A percentile compares a stretch with the other conserved stretches of the same genome.
Evolutionary conservation across 2,329 filamentous ascomycete genomes (phyloP).

Genomic region (Cryphonectria japonica): DNA sequence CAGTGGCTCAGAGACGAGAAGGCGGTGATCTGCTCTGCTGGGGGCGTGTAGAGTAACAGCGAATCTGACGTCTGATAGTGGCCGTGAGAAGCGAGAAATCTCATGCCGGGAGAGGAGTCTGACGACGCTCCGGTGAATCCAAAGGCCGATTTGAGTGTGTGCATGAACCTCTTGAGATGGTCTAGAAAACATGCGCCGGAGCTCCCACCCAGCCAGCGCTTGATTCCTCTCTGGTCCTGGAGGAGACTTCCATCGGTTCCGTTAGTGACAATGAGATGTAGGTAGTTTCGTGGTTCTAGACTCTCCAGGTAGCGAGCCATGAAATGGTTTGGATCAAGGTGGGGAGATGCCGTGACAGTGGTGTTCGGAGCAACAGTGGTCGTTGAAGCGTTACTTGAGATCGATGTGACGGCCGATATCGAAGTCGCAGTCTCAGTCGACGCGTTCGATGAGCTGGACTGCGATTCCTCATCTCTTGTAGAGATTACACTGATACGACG

Average conservation of each 20-base stretch:
- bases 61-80: constrained; percentile 54
- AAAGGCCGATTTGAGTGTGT: constrained; percentile 40
- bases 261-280: not conserved
- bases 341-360: constrained; percentile 12
- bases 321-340: not conserved
- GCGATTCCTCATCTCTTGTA: constrained; percentile 9
- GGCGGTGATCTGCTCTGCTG: constrained; percentile 7
- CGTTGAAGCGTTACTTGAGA: not conserved
- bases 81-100: constrained; percentile 48
- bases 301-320: constrained; percentile 19
- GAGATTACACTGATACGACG: constrained; percentile 30
- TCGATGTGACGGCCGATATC: not conserved
- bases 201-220: constrained; percentile 53
- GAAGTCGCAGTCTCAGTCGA: constrained; percentile 31
- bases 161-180: constrained; percentile 52
- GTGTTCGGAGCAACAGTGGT: not conserved
- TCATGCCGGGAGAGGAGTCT: constrained; percentile 32
- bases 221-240: constrained; percentile 48
- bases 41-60: constrained; percentile 42
- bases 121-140: constrained; percentile 31
- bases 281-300: not conserved
- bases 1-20: not conserved
- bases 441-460: constrained; percentile 27
- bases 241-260: constrained; percentile 47
- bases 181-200: constrained; percentile 56